Percentiles rank a stretch among this genome's conserved stretches.
Evolutionary conservation across 192 early-diverging fungal genomes (phyloP).

Genomic region (Coemansia sp.): DNA sequence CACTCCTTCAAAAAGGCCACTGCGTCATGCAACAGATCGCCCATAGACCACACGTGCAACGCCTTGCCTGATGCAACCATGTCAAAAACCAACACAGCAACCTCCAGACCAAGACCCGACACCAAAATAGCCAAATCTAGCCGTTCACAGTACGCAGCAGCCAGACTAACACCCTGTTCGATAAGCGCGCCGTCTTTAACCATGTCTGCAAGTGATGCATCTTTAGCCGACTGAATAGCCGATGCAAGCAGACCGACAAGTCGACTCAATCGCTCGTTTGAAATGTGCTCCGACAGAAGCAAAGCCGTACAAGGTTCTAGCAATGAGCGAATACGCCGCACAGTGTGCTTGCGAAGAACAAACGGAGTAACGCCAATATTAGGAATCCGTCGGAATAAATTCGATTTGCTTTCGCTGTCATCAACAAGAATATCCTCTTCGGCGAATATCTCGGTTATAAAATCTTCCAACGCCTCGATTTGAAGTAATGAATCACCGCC

Average conservation of each 20-base stretch:
- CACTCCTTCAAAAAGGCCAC: constrained; percentile 34
- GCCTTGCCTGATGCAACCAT: constrained; percentile 33
- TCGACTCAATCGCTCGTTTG: constrained; percentile 18
- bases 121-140: constrained; percentile 22
- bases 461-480: constrained; percentile 26
- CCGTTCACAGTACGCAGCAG: constrained; percentile 18
- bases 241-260: constrained; percentile 28
- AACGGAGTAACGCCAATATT: background rate
- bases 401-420: background rate
- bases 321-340: constrained; percentile 22
- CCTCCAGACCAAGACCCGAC: constrained; percentile 39
- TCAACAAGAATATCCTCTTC: constrained; percentile 31
- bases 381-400: constrained; percentile 13
- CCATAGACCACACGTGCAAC: constrained; percentile 24
- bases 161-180: constrained; percentile 15
- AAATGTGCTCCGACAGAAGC: constrained; percentile 14
- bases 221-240: constrained; percentile 30
- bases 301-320: constrained; percentile 19
- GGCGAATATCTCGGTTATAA: constrained; percentile 30
- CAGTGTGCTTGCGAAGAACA: constrained; percentile 25
- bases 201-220: constrained; percentile 28
- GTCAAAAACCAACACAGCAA: constrained; percentile 18
- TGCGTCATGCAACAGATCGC: constrained; percentile 32
- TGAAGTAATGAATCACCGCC: background rate
- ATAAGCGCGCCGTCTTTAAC: constrained; percentile 26